phyloP scores from a whole-genome alignment of 2,329 filamentous ascomycete species.

The Paracamarosporium sp. region DNA sequence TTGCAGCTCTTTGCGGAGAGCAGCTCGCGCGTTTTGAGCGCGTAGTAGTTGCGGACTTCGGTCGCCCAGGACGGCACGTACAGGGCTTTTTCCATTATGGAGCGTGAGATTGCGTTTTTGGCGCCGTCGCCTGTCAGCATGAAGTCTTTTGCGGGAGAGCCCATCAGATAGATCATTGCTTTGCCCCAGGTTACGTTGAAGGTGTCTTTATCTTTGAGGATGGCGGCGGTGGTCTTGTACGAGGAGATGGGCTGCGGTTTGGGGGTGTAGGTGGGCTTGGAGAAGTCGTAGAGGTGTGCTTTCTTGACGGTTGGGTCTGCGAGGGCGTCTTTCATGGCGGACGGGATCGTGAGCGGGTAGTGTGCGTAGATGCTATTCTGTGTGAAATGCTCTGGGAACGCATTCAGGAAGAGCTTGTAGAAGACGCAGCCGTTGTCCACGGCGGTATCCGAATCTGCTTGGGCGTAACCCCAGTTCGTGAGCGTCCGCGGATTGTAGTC shows the following conservation, averaged over 20 bases:
- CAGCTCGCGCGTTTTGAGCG: constrained; percentile 66
- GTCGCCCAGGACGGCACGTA: constrained; percentile 67
- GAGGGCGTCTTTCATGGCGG: constrained; percentile 75
- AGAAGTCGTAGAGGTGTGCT: constrained; percentile 73
- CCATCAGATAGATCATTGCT: constrained; percentile 69
- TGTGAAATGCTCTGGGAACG: constrained; percentile 82
- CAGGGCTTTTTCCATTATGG: constrained; percentile 59
- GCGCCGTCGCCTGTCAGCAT: constrained; percentile 56
- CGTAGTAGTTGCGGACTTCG: constrained; percentile 73
- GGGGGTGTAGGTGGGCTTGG: constrained; percentile 60
- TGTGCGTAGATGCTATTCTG: constrained; percentile 81
- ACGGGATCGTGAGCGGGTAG: constrained; percentile 75
- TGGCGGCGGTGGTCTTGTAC: constrained; percentile 67
- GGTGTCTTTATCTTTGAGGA: constrained; percentile 66
- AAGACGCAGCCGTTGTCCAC: constrained; percentile 84
- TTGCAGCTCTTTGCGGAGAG: constrained; percentile 70
- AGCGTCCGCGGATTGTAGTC: constrained; percentile 74
- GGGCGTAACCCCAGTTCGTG: constrained; percentile 84
- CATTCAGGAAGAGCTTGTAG: constrained; percentile 81
- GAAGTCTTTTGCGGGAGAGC: constrained; percentile 61
- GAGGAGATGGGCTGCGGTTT: constrained; percentile 62
- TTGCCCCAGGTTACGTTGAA: constrained; percentile 73
- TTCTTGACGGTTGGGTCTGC: constrained; percentile 66
- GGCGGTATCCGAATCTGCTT: constrained; percentile 73
- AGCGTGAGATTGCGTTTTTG: constrained; percentile 37